Percentiles rank a stretch among this genome's conserved stretches.
phyloP scores from a whole-genome alignment of 1,139 yeast species.

The Scheffersomyces stambukii region DNA sequence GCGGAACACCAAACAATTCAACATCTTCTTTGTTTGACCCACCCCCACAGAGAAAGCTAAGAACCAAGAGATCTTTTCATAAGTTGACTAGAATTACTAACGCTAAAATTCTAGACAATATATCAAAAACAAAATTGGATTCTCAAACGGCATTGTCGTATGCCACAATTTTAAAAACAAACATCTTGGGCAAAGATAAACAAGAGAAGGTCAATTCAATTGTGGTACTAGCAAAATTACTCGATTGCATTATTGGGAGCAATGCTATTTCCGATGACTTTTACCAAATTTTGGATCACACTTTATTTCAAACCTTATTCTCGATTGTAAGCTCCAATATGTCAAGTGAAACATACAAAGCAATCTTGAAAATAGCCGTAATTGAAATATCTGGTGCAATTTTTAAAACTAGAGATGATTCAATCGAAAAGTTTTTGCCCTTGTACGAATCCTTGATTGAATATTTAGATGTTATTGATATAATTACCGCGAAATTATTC shows the following conservation, averaged over 20 bases:
- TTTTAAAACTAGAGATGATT: constrained; percentile 30
- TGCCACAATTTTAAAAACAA: constrained; percentile 31
- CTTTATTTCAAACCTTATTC: constrained; percentile 39
- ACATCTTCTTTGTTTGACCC: too few relatives aligned
- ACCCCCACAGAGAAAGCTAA: too few relatives aligned
- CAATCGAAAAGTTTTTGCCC: constrained; percentile 34
- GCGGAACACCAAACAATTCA: too few relatives aligned
- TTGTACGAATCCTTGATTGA: constrained; percentile 41
- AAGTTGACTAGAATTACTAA: too few relatives aligned
- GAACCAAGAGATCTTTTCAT: too few relatives aligned
- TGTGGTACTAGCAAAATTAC: constrained; percentile 49
- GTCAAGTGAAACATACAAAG: constrained; percentile 49
- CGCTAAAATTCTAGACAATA: constrained; percentile 14
- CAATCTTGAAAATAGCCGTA: constrained; percentile 43
- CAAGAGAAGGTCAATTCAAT: constrained; percentile 52
- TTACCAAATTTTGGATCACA: constrained; percentile 34
- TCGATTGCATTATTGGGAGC: constrained; percentile 40
- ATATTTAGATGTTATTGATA: constrained; percentile 39
- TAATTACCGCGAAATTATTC: constrained; percentile 37
- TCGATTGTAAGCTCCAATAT: constrained; percentile 41
- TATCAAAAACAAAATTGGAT: constrained; percentile 30
- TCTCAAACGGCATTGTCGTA: constrained; percentile 31
- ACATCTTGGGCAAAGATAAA: constrained; percentile 45
- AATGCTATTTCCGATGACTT: constrained; percentile 41
- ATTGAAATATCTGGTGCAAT: constrained; percentile 44